phyloP scores from a whole-genome alignment of 2,329 filamentous ascomycete species.

The Alternaria tenuissima region DNA sequence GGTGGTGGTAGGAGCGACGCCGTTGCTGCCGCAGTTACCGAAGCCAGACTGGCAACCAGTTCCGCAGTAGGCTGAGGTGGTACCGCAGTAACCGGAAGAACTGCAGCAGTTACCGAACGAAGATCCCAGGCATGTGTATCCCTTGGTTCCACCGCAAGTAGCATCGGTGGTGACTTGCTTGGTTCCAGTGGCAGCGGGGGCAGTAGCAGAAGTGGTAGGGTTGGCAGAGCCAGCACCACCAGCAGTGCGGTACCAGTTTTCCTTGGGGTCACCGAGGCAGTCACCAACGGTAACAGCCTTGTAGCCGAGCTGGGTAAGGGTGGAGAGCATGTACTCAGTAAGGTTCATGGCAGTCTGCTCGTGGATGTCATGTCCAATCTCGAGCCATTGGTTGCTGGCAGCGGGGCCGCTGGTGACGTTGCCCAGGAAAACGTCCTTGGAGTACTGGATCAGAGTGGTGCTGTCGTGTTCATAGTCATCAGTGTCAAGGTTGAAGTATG shows the following conservation, averaged over 20 bases:
- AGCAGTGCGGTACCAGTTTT: constrained; percentile 60
- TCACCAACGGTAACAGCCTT: constrained; percentile 58
- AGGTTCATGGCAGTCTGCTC: constrained; percentile 56
- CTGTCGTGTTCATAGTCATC: constrained; percentile 67
- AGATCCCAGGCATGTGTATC: constrained; percentile 54
- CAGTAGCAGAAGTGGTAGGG: constrained; percentile 11
- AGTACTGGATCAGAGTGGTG: constrained; percentile 59
- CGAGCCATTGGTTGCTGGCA: constrained; percentile 53
- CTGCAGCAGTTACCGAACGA: constrained; percentile 57
- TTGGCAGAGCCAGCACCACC: constrained; percentile 46
- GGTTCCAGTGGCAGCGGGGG: constrained; percentile 27
- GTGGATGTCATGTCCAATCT: constrained; percentile 63
- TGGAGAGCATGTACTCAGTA: constrained; percentile 56
- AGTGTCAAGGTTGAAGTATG: constrained; percentile 68
- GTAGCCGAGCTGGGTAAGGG: constrained; percentile 51
- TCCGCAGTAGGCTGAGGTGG: constrained; percentile 37
- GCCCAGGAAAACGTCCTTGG: constrained; percentile 62
- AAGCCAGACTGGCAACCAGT: constrained; percentile 41
- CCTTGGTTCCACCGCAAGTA: constrained; percentile 52
- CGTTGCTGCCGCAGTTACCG: constrained; percentile 34
- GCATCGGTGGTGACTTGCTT: constrained; percentile 52
- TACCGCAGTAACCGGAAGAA: constrained; percentile 43
- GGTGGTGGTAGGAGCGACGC: constrained; percentile 10
- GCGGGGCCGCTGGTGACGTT: constrained; percentile 52
- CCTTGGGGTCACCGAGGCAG: constrained; percentile 55